Base-by-base conservation (phyloP, 352 stramenopile genomes). In the Globisporangium spiculum region DNA sequence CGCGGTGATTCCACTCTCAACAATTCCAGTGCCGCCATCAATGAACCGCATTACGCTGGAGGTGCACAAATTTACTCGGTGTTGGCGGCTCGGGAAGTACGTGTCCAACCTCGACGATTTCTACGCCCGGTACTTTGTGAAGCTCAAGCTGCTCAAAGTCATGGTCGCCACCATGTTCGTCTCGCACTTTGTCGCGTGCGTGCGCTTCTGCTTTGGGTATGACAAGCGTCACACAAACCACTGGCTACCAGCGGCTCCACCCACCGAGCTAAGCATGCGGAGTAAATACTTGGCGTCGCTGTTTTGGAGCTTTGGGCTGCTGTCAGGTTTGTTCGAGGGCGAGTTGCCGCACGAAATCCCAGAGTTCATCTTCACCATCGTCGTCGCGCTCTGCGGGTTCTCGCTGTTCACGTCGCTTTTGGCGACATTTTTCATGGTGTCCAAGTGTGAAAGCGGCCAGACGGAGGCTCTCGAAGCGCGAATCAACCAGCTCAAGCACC, bases 341-440 rank as follows among this genome's bases (percentile, higher is more conserved):
- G 74, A 74, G 27, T 53, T 87, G n/a, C 80, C 80, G 6, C 63
- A 72, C 1, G 58, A 46, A 0, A 73, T 78, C 22, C 7, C 54
- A 0, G 74, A 91, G 58, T 81, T 88, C 63, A 61, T 65, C 16
- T 91, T 90, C 48, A 83, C 76, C 0, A 62, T 90, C 57, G 38
- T 67, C 16, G 83, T 89, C 0, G 57, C 78, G n/a, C 63, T 91
- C 24, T 61, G 75, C 4, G 85, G 85, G 0, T 86, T 92, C 38
- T 57, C 76, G 30, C 70, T 93, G 5, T 91, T 91, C 50, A 75
- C 84, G 10, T 91, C 84, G 50, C 70, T 88, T 30, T 92, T 75
- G 34, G 74, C 82, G 2, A 87, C 84, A 8, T 74, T 91, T 34
- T 89, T 90, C 56, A 83, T 92, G 71, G 63, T 92, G 16, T 89